These are phyloP conservation scores for Coniochaeta ligniaria DNA, from an alignment of 2,329 filamentous ascomycete genomes.

Conservation along the genomic window DNA sequence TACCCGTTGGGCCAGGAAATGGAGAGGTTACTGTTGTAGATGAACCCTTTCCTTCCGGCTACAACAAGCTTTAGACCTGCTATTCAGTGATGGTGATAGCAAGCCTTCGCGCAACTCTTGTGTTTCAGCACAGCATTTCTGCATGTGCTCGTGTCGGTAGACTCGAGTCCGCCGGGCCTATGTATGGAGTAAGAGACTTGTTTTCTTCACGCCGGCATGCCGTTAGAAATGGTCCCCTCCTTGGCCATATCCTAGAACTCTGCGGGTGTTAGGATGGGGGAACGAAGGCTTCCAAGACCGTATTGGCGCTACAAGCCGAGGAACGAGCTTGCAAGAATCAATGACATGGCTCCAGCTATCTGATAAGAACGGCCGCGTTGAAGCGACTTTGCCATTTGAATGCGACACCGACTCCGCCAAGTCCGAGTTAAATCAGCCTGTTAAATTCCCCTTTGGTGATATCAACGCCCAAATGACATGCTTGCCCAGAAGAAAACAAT, in stretches of 20 bases:
- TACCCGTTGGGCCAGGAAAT: background rate
- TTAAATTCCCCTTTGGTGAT: background rate
- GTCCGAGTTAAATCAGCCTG: background rate
- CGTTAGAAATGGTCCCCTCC: too few species aligned
- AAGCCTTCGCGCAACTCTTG: background rate
- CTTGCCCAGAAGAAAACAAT: background rate
- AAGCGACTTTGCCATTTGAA: background rate
- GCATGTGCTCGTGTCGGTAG: background rate
- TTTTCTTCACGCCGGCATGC: background rate
- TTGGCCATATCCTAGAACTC: background rate
- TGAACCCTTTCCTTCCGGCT: background rate
- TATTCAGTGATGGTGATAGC: background rate
- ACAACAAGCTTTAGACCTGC: background rate
- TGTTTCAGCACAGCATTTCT: background rate
- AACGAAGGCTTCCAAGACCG: background rate
- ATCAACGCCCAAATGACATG: conserved; percentile 1
- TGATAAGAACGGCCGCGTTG: background rate
- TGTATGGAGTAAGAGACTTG: background rate
- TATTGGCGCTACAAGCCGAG: background rate
- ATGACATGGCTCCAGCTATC: background rate
- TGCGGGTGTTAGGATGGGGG: background rate
- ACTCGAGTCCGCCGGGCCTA: background rate
- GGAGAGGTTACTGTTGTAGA: background rate
- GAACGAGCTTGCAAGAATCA: background rate
- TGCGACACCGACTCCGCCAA: conserved; percentile 1